A percentile compares a stretch with the other conserved stretches of the same genome.
These are phyloP conservation scores for Rhodocollybia butyracea DNA, from an alignment of 768 basidiomycete species.

Conservation along the genomic window DNA sequence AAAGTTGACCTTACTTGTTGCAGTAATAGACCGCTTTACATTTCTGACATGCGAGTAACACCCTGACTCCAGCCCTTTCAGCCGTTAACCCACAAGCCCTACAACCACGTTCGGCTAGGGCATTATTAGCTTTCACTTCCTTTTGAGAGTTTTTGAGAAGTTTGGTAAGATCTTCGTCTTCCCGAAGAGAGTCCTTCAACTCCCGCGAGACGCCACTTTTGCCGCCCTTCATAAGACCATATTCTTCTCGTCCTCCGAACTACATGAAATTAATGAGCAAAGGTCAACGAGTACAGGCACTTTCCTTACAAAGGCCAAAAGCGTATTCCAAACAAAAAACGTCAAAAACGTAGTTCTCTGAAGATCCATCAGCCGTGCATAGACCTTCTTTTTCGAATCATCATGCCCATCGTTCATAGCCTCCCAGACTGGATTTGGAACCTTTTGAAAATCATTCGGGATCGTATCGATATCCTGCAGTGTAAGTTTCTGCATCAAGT, in stretches of 20 bases:
- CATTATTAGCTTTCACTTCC: too few relatives aligned
- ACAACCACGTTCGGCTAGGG: too few relatives aligned
- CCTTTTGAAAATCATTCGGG: too few relatives aligned
- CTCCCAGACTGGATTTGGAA: too few relatives aligned
- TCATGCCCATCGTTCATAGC: too few relatives aligned
- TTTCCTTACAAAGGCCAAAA: constrained; percentile 14
- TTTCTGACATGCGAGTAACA: constrained; percentile 8
- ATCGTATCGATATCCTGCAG: too few relatives aligned
- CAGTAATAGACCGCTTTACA: constrained; percentile 12
- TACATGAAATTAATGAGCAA: neutral
- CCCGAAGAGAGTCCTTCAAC: neutral
- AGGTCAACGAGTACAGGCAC: neutral
- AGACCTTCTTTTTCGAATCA: neutral
- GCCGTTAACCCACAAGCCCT: too few relatives aligned
- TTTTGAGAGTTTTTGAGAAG: neutral
- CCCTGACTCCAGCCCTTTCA: too few relatives aligned
- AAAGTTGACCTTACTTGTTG: constrained; percentile 9
- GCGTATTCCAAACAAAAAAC: constrained; percentile 14
- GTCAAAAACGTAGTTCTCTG: constrained; percentile 12
- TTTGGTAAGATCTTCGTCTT: neutral
- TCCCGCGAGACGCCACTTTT: neutral
- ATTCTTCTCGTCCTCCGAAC: constrained; percentile 13
- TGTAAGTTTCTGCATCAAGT: too few relatives aligned
- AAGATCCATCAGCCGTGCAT: neutral
- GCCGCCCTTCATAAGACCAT: constrained; percentile 10